Conservation (phyloP, 2,329 filamentous ascomycete genomes). For the Colletotrichum agaves region DNA sequence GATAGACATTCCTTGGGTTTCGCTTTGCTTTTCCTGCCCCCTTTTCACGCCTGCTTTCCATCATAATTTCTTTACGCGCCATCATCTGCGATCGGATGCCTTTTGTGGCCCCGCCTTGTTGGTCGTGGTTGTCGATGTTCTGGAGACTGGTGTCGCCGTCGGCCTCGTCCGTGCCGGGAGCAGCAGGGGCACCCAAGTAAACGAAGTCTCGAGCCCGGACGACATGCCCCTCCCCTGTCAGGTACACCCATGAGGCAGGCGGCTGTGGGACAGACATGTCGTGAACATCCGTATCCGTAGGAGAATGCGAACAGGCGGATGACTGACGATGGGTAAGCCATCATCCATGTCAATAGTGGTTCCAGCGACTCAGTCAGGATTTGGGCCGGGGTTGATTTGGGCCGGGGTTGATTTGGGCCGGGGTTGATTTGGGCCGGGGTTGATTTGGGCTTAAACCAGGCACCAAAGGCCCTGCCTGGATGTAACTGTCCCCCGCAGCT, state of each 20-base stretch:
- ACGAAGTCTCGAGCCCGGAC: not conserved
- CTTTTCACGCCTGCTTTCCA: not conserved
- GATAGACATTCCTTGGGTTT: not conserved
- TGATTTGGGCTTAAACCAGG: not conserved
- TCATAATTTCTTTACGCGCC: not conserved
- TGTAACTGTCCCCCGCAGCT: not conserved
- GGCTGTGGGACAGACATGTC: not conserved
- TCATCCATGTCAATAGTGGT: slow-evolving; percentile 8
- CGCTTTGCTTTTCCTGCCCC: not conserved
- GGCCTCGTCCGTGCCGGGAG: not conserved
- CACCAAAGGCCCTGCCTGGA: not conserved
- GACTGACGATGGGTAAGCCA: not conserved
- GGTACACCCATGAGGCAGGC: not conserved
- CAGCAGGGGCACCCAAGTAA: not conserved
- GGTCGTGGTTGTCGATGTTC: not conserved
- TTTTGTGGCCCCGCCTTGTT: not conserved
- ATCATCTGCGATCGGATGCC: slow-evolving; percentile 6
- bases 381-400: not conserved
- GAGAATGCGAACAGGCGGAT: not conserved
- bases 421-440: not conserved
- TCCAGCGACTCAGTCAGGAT: slow-evolving; percentile 12
- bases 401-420: not conserved
- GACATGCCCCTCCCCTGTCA: not conserved
- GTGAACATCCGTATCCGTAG: slow-evolving; percentile 7
- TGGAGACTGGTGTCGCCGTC: not conserved